Percentiles rank a stretch among this genome's conserved stretches.
These are phyloP conservation scores for Galerina sulciceps DNA, from an alignment of 768 basidiomycete genomes.

Conservation along the genomic window DNA sequence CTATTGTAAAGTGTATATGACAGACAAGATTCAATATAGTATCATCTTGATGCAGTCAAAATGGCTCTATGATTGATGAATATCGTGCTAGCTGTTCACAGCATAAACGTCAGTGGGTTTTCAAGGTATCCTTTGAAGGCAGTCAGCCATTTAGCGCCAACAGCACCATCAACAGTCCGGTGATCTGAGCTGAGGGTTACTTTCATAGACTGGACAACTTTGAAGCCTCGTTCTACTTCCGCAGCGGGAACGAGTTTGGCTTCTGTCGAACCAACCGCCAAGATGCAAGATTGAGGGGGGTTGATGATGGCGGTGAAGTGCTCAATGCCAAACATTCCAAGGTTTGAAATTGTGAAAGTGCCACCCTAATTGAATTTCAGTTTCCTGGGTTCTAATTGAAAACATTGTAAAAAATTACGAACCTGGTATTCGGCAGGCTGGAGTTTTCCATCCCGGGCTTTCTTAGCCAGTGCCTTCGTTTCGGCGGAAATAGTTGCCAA, in stretches of 20 bases:
- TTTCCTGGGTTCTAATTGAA: not conserved
- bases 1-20: too few relatives aligned
- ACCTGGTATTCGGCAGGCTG: conserved; percentile 97
- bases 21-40: too few relatives aligned
- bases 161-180: conserved; percentile 94
- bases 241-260: conserved; percentile 87
- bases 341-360: conserved; percentile 98
- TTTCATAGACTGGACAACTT: conserved; percentile 90
- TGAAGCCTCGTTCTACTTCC: conserved; percentile 94
- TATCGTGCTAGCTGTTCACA: conserved; percentile 46
- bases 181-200: conserved; percentile 96
- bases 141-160: conserved; percentile 89
- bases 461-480: conserved; percentile 90
- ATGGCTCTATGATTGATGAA: conserved; percentile 13
- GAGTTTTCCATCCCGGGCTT: conserved; percentile 96
- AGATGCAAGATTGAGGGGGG: conserved; percentile 96
- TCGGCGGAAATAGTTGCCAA: conserved; percentile 91
- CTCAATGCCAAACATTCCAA: conserved; percentile 95
- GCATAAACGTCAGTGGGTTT: conserved; percentile 96
- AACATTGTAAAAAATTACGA: conserved; percentile 12
- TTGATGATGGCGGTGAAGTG: conserved; percentile 99
- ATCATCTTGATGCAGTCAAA: not conserved
- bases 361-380: conserved; percentile 65
- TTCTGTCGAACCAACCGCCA: conserved; percentile 89
- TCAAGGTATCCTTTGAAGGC: conserved; percentile 97